Base-by-base conservation (phyloP, 1,284 basidiomycete species). In the Cerioporus squamosus region DNA sequence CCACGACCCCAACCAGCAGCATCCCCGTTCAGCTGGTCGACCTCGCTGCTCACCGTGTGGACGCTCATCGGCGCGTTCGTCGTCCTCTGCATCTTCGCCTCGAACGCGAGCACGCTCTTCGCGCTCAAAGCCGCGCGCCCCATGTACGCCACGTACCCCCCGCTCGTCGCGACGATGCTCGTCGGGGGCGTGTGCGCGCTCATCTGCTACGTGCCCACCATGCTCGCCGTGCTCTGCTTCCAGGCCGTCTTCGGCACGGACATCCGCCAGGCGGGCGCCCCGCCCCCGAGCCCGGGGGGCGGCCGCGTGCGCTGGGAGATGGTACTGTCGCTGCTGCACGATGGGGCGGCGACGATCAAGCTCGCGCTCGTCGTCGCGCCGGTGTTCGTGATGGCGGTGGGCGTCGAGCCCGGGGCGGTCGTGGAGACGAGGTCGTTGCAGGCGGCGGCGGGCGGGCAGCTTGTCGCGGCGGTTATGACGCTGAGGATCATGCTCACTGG, bases 391-490 rank as follows among this genome's bases (percentile, higher is more conserved):
- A 38, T 60, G 51, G 55, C 56, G n/a, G 20, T 58, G 3, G 60
- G 60, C 26, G 5, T 29, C 9, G 39, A 23, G 3, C 15, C 15
- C 47, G n/a, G n/a, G 14, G 22, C 26, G 9, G 22, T 9, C 18
- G 54, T 55, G 18, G 51, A 57, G 51, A 45, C 14, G 15, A 51
- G 55, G 36, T 51, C 63, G 51, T 44, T 62, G 24, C 58, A 64
- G 36, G 63, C 63, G 3, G 60, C 60, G 14, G 53, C 53, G n/a
- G 63, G 63, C 33, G 63, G 63, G 9, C 63, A 64, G 55, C 57
- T 64, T 31, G 58, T 53, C 15, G 57, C 63, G 40, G 56, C 60
- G 44, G 9, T 55, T 17, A 64, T 64, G 62, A 64, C 62, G 38
- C 38, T 64, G 26, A 50, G 22, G 49, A 59, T 61, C 38, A 52